Conservation (phyloP, 441 rosid species). For the Pelargonium cotyledonis region DNA sequence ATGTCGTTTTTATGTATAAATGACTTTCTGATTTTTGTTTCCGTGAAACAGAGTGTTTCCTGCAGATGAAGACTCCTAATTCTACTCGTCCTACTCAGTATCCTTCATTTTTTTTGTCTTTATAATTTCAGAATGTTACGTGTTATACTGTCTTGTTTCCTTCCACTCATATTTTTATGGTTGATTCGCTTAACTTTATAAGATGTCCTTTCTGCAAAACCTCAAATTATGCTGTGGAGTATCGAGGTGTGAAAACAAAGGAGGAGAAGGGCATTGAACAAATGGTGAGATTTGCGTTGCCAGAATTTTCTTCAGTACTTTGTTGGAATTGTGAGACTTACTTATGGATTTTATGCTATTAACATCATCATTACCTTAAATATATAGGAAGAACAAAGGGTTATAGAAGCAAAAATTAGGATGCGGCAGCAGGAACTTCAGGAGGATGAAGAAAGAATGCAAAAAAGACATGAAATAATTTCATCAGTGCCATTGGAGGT, state of each 20-base stretch:
- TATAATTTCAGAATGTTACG: background rate
- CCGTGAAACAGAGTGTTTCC: conserved; percentile 74
- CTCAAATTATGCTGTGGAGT: conserved; percentile 91
- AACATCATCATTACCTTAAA: conserved; percentile 1
- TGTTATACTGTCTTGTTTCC: conserved; percentile 9
- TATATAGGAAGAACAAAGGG: conserved; percentile 91
- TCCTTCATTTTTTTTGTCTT: conserved; percentile 30
- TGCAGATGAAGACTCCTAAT: conserved; percentile 98
- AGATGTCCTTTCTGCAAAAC: conserved; percentile 99
- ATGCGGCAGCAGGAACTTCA: conserved; percentile 81
- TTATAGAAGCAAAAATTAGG: conserved; percentile 91
- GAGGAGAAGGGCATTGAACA: conserved; percentile 96
- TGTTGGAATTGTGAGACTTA: conserved; percentile 4
- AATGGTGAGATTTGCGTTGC: conserved; percentile 49
- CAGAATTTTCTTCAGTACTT: conserved; percentile 1
- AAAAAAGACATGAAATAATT: conserved; percentile 59
- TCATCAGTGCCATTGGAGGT: conserved; percentile 54
- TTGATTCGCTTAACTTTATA: conserved; percentile 37
- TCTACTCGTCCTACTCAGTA: conserved; percentile 94
- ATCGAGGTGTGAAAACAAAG: conserved; percentile 79
- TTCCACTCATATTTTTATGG: conserved; percentile 19
- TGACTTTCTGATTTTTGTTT: conserved; percentile 22
- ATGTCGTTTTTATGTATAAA: conserved; percentile 10
- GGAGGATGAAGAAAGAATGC: conserved; percentile 91
- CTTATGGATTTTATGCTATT: conserved; percentile 1